Conservation (phyloP, 1,284 basidiomycete species). For the Cutaneotrichosporon arboriforme region DNA sequence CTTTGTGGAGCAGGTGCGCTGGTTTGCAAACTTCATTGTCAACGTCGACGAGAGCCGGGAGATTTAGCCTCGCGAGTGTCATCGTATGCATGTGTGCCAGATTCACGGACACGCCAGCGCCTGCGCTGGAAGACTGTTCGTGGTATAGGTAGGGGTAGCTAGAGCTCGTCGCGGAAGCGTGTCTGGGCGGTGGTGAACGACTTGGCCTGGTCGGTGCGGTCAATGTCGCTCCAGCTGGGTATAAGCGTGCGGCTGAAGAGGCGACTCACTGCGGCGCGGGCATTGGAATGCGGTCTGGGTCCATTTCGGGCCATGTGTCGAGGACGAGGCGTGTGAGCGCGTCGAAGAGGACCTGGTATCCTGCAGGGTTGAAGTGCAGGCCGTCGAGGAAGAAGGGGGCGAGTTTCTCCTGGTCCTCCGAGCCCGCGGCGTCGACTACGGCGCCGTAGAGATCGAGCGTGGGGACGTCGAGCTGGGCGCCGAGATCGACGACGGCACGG, state of each 20-base stretch:
- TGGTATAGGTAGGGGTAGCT: no score
- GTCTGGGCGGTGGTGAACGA: not conserved
- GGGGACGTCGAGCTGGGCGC: conserved; percentile 53
- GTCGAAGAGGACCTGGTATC: conserved; percentile 68
- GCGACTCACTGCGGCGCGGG: conserved; percentile 35
- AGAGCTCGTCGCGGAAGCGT: not conserved
- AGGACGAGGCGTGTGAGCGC: conserved; percentile 58
- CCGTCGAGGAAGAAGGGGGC: conserved; percentile 56
- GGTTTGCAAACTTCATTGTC: conserved; percentile 41
- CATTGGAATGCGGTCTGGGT: conserved; percentile 44
- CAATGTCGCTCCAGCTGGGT: conserved; percentile 5
- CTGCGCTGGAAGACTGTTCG: no score
- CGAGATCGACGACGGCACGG: conserved; percentile 54
- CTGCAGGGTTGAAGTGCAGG: conserved; percentile 65
- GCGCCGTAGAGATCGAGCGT: conserved; percentile 65
- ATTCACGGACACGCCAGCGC: no score
- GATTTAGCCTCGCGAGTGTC: not conserved
- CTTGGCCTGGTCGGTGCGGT: not conserved
- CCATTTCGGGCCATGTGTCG: conserved; percentile 61
- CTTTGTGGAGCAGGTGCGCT: conserved; percentile 39
- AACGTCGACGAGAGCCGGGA: conserved; percentile 38
- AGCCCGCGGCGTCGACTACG: conserved; percentile 62
- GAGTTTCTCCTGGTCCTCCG: conserved; percentile 52
- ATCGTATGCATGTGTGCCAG: not conserved
- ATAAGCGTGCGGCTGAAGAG: not conserved